phyloP scores from a whole-genome alignment of 345 rosid species.

The Eucalyptus melliodora region DNA sequence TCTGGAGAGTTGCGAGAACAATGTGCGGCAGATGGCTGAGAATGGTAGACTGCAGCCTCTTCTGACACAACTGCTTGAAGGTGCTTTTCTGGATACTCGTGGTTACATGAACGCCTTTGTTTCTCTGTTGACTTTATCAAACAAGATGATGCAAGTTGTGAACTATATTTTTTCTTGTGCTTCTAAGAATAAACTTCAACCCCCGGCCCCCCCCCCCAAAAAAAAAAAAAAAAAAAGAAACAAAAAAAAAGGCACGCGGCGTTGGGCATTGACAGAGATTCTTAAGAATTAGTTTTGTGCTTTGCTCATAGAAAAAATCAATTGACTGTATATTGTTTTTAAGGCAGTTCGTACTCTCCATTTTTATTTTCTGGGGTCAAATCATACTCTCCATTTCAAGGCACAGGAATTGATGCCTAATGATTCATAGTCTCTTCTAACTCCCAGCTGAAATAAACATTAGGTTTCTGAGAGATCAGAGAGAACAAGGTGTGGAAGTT shows the following conservation, averaged over 20 bases:
- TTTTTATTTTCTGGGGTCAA: background rate
- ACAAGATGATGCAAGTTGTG: background rate
- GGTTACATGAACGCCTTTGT: background rate
- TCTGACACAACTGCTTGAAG: slow-evolving; percentile 69
- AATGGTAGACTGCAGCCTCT: slow-evolving; percentile 82
- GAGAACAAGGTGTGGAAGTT: background rate
- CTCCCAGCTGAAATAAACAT: background rate
- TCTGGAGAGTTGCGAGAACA: slow-evolving; percentile 67
- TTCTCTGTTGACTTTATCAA: background rate
- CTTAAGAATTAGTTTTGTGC: background rate
- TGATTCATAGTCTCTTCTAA: background rate
- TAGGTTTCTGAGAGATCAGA: background rate
- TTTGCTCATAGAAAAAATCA: background rate
- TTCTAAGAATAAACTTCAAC: background rate
- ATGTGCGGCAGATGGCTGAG: slow-evolving; percentile 90
- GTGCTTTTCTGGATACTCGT: slow-evolving; percentile 10
- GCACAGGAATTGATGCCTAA: background rate
- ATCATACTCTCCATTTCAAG: background rate
- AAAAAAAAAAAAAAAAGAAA: too few species aligned
- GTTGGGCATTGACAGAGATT: background rate
- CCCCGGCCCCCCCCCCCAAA: accelerated
- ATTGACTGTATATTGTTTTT: background rate
- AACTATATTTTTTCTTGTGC: background rate
- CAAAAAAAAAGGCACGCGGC: accelerated
- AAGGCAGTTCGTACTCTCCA: background rate